Conservation (phyloP, 2,329 filamentous ascomycete genomes). For the Mycocentrospora acerina region DNA sequence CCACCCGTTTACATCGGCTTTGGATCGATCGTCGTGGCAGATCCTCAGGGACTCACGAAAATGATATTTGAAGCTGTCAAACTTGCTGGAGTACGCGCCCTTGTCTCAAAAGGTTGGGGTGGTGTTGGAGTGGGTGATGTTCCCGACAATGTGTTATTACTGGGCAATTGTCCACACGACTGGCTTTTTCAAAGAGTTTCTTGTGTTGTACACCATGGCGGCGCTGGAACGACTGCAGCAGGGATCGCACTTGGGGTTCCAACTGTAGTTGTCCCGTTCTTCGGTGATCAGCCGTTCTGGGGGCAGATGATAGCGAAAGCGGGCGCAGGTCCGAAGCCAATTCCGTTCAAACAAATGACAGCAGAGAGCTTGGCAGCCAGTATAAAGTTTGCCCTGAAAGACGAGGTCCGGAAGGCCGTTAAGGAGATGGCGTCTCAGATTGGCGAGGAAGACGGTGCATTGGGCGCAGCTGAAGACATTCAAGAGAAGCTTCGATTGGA, state of each 20-base stretch:
- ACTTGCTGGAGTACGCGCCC: conserved; percentile 43
- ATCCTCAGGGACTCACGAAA: conserved; percentile 48
- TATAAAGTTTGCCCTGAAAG: conserved; percentile 49
- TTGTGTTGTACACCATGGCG: conserved; percentile 60
- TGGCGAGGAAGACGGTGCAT: conserved; percentile 18
- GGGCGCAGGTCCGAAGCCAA: conserved; percentile 52
- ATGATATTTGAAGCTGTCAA: conserved; percentile 53
- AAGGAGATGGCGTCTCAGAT: conserved; percentile 19
- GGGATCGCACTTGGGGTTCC: conserved; percentile 55
- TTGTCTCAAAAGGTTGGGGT: conserved; percentile 59
- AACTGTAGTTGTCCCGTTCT: conserved; percentile 59
- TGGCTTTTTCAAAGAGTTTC: conserved; percentile 61
- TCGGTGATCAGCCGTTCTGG: conserved; percentile 62
- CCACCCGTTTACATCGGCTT: conserved; percentile 60
- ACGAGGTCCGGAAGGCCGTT: conserved; percentile 29
- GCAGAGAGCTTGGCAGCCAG: conserved; percentile 48
- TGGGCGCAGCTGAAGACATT: conserved; percentile 11
- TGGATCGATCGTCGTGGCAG: conserved; percentile 58
- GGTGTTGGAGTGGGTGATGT: conserved; percentile 38
- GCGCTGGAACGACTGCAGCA: conserved; percentile 60
- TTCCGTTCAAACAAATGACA: conserved; percentile 50
- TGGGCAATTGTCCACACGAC: conserved; percentile 58
- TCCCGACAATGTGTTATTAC: conserved; percentile 48
- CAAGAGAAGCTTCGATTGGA: conserved; percentile 14
- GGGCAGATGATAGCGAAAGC: conserved; percentile 53